A percentile compares a stretch with the other conserved stretches of the same genome.
These are phyloP conservation scores for Metarhizium humberi DNA, from an alignment of 2,329 filamentous ascomycete species.

Conservation along the genomic window DNA sequence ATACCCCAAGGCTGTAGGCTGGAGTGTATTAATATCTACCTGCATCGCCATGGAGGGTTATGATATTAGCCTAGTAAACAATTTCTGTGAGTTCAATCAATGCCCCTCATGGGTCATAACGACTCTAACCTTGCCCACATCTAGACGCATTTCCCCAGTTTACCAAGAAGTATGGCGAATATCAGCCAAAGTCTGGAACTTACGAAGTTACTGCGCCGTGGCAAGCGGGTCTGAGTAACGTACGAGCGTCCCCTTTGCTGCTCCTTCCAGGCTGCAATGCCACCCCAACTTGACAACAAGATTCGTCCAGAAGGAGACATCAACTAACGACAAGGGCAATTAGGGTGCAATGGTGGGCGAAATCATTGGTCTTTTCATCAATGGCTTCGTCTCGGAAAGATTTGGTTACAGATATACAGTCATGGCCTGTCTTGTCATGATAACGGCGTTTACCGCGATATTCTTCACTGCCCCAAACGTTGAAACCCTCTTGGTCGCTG, in stretches of 20 bases:
- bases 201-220: conserved; percentile 51
- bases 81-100: conserved; percentile 51
- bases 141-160: conserved; percentile 46
- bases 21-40: conserved; percentile 80
- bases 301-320: background rate
- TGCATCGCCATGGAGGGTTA: conserved; percentile 91
- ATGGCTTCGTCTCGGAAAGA: conserved; percentile 56
- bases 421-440: conserved; percentile 43
- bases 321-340: background rate
- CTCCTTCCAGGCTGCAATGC: background rate
- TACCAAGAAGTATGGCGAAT: conserved; percentile 47
- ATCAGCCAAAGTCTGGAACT: conserved; percentile 27
- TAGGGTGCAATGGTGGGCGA: conserved; percentile 36
- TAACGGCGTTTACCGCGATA: conserved; percentile 50
- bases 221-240: conserved; percentile 53
- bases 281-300: background rate
- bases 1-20: conserved; percentile 79
- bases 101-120: background rate
- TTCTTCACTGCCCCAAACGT: conserved; percentile 57
- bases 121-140: conserved; percentile 4
- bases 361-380: conserved; percentile 57
- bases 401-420: conserved; percentile 60
- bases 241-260: conserved; percentile 15
- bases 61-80: conserved; percentile 72
- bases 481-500: conserved; percentile 47